Percentiles rank a stretch among this genome's conserved stretches.
Evolutionary conservation across 2,329 filamentous ascomycete genomes (phyloP).

Genomic region (Fusarium subglutinans): DNA sequence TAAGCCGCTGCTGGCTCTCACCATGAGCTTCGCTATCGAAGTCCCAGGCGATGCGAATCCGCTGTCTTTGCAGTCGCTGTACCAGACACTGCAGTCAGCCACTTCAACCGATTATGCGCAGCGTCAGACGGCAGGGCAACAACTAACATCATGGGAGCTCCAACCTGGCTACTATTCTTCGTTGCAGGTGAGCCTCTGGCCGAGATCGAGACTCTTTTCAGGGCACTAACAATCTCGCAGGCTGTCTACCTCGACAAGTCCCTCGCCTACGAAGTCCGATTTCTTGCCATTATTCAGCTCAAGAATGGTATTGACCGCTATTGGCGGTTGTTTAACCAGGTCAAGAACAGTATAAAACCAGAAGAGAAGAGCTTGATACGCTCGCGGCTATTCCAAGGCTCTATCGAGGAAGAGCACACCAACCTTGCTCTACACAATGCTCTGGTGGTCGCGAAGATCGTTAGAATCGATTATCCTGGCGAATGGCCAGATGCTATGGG

Average conservation of each 20-base stretch:
- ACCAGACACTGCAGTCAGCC: conserved; percentile 70
- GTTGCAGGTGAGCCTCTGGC: conserved; percentile 65
- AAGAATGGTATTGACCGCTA: conserved; percentile 97
- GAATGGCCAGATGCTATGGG: conserved; percentile 79
- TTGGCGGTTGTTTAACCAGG: conserved; percentile 74
- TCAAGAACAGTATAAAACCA: conserved; percentile 72
- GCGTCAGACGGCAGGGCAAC: conserved; percentile 73
- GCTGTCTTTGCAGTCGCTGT: conserved; percentile 70
- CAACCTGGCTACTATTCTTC: conserved; percentile 72
- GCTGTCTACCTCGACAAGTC: conserved; percentile 83
- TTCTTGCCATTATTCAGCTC: conserved; percentile 90
- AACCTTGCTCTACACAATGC: conserved; percentile 88
- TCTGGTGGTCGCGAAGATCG: conserved; percentile 85
- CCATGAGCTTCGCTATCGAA: conserved; percentile 79
- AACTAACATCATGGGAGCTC: conserved; percentile 77
- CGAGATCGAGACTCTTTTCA: background rate
- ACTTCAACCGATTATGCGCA: conserved; percentile 69
- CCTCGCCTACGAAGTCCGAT: conserved; percentile 80
- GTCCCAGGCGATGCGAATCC: conserved; percentile 83
- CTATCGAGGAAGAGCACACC: conserved; percentile 78
- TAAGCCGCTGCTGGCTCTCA: conserved; percentile 34
- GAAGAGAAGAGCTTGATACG: conserved; percentile 83
- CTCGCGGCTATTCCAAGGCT: conserved; percentile 77
- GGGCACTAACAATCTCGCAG: conserved; percentile 53
- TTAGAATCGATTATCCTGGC: conserved; percentile 86